Conservation (phyloP, 2,329 filamentous ascomycete species). For the Chaetomium sp. region DNA sequence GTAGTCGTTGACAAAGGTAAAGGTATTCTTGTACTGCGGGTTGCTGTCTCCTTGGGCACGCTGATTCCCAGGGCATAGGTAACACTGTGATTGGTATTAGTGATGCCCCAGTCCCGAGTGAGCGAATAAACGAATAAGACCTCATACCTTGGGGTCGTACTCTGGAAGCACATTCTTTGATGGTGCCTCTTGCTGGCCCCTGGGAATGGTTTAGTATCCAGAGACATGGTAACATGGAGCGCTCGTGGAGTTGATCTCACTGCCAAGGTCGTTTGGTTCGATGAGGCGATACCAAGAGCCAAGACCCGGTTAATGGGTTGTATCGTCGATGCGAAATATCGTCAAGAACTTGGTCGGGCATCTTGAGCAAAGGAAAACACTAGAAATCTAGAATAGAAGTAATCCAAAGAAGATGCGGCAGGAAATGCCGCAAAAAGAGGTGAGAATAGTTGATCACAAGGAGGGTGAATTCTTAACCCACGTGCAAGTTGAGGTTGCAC, state of each 20-base stretch:
- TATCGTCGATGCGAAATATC: slow-evolving; percentile 96
- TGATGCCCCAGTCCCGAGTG: slow-evolving; percentile 10
- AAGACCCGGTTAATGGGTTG: slow-evolving; percentile 86
- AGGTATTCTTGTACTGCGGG: slow-evolving; percentile 82
- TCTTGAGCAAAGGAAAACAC: slow-evolving; percentile 42
- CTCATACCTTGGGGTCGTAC: slow-evolving; percentile 72
- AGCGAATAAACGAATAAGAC: not conserved
- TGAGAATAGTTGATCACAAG: slow-evolving; percentile 11
- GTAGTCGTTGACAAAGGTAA: slow-evolving; percentile 97
- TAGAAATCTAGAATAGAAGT: not conserved
- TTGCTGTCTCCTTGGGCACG: slow-evolving; percentile 86
- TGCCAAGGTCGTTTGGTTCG: slow-evolving; percentile 98
- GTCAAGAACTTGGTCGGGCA: slow-evolving; percentile 79
- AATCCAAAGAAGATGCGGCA: not conserved
- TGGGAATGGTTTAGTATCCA: slow-evolving; percentile 40
- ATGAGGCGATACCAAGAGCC: slow-evolving; percentile 94
- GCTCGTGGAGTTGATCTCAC: slow-evolving; percentile 55
- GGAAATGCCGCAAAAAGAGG: slow-evolving; percentile 2
- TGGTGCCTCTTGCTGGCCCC: slow-evolving; percentile 75
- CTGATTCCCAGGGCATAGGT: slow-evolving; percentile 89
- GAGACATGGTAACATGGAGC: not conserved
- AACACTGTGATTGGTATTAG: slow-evolving; percentile 63
- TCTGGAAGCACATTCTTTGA: slow-evolving; percentile 70
- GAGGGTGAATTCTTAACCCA: not conserved
- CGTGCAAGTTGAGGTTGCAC: slow-evolving; percentile 4